These are phyloP conservation scores for Massariosphaeria phaeospora DNA, from an alignment of 495 filamentous ascomycete genomes.

Conservation along the genomic window DNA sequence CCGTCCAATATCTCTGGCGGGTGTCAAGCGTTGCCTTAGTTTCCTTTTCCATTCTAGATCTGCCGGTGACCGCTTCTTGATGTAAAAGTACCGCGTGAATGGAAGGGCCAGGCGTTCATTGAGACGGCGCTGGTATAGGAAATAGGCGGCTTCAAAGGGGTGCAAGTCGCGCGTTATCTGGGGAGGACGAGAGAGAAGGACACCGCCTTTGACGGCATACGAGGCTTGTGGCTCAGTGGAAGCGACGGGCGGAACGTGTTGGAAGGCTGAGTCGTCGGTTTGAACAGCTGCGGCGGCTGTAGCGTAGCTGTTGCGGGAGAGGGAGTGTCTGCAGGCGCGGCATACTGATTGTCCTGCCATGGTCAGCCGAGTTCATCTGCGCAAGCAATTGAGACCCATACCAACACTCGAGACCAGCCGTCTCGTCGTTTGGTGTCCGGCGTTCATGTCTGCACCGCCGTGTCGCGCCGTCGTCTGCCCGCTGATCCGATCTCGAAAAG, in stretches of 20 bases:
- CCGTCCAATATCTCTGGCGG: constrained; percentile 76
- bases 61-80: constrained; percentile 79
- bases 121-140: constrained; percentile 93
- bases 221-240: constrained; percentile 42
- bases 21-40: constrained; percentile 63
- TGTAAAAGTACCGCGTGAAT: constrained; percentile 91
- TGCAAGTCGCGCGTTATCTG: constrained; percentile 76
- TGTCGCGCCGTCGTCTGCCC: background rate
- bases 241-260: constrained; percentile 33
- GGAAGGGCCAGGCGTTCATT: constrained; percentile 88
- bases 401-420: constrained; percentile 32
- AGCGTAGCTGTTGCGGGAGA: constrained; percentile 28
- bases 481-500: constrained; percentile 7
- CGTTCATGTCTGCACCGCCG: constrained; percentile 32
- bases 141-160: constrained; percentile 85
- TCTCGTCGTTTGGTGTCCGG: constrained; percentile 36
- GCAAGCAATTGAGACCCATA: constrained; percentile 9
- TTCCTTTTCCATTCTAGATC: constrained; percentile 91
- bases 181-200: constrained; percentile 85
- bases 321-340: constrained; percentile 33
- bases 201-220: constrained; percentile 68
- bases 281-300: constrained; percentile 32
- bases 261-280: constrained; percentile 12
- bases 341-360: constrained; percentile 33
- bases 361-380: background rate